A percentile compares a stretch with the other conserved stretches of the same genome.
phyloP scores from a whole-genome alignment of 2,329 filamentous ascomycete species.

The Alternaria arborescens region DNA sequence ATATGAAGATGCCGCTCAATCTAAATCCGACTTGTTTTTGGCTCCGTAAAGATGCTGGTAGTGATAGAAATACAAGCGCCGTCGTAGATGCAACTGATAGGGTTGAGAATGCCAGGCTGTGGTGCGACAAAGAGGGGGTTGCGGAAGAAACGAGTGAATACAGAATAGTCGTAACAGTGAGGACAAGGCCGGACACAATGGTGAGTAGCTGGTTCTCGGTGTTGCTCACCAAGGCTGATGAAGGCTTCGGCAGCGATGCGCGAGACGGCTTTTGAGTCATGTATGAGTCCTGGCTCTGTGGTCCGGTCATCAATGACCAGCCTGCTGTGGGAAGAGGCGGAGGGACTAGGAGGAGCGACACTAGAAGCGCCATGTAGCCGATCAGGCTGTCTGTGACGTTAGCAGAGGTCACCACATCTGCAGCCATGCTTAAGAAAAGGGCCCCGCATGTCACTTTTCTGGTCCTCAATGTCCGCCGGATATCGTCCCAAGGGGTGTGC shows the following conservation, averaged over 20 bases:
- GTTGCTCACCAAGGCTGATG: constrained; percentile 49
- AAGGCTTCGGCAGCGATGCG: constrained; percentile 43
- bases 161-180: constrained; percentile 50
- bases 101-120: constrained; percentile 50
- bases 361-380: constrained; percentile 58
- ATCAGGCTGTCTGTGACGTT: constrained; percentile 43
- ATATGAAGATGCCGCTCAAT: constrained; percentile 39
- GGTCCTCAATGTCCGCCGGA: constrained; percentile 47
- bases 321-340: constrained; percentile 56
- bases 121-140: constrained; percentile 39
- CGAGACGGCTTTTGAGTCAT: constrained; percentile 30
- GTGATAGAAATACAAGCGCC: constrained; percentile 53
- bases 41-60: constrained; percentile 54
- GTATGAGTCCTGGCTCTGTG: constrained; percentile 34
- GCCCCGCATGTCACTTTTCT: constrained; percentile 49
- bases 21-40: constrained; percentile 45
- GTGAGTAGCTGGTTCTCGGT: constrained; percentile 54
- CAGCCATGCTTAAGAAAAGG: constrained; percentile 44
- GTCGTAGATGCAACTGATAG: constrained; percentile 55
- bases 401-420: constrained; percentile 43
- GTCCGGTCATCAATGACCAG: constrained; percentile 41
- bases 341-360: constrained; percentile 59
- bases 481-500: constrained; percentile 41
- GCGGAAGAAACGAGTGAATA: constrained; percentile 46
- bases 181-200: constrained; percentile 50